Percentiles rank a stretch among this genome's conserved stretches.
Evolutionary conservation across 2,329 filamentous ascomycete species (phyloP).

Genomic region (Tricladium varicosporioides): DNA sequence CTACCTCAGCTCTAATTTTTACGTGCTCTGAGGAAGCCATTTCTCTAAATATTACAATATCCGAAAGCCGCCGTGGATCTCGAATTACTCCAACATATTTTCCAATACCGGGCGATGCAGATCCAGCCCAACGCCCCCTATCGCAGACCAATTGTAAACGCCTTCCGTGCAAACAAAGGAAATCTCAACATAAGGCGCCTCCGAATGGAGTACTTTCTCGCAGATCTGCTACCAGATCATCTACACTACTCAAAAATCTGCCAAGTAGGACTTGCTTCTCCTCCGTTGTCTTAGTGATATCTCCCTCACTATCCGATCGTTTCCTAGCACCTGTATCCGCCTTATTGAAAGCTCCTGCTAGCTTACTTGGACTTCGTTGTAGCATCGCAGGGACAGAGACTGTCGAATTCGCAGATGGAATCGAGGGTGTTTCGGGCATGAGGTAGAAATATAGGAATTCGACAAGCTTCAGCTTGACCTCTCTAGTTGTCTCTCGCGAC

Average conservation of each 20-base stretch:
- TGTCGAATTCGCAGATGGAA: conserved; percentile 47
- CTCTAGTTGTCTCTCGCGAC: conserved; percentile 76
- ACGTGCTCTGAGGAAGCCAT: conserved; percentile 20
- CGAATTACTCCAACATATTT: conserved; percentile 21
- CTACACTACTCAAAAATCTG: conserved; percentile 58
- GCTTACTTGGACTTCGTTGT: conserved; percentile 68
- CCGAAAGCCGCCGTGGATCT: not conserved
- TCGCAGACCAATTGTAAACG: conserved; percentile 11
- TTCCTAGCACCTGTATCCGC: conserved; percentile 35
- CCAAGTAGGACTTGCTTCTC: conserved; percentile 67
- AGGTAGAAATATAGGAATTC: conserved; percentile 99
- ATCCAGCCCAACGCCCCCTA: conserved; percentile 15
- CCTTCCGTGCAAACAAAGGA: conserved; percentile 20
- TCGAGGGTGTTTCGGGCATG: conserved; percentile 78
- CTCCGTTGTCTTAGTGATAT: conserved; percentile 53
- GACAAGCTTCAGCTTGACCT: conserved; percentile 93
- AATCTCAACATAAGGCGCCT: conserved; percentile 47
- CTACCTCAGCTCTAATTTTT: not conserved
- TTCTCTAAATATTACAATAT: conserved; percentile 15
- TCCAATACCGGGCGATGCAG: conserved; percentile 11
- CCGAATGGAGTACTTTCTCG: conserved; percentile 76
- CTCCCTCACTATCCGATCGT: conserved; percentile 35
- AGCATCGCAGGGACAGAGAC: conserved; percentile 51
- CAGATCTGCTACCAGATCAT: conserved; percentile 69
- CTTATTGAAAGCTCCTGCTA: conserved; percentile 54